These are phyloP conservation scores for Jaminaea rosea DNA, from an alignment of 1,284 basidiomycete genomes.

Conservation along the genomic window DNA sequence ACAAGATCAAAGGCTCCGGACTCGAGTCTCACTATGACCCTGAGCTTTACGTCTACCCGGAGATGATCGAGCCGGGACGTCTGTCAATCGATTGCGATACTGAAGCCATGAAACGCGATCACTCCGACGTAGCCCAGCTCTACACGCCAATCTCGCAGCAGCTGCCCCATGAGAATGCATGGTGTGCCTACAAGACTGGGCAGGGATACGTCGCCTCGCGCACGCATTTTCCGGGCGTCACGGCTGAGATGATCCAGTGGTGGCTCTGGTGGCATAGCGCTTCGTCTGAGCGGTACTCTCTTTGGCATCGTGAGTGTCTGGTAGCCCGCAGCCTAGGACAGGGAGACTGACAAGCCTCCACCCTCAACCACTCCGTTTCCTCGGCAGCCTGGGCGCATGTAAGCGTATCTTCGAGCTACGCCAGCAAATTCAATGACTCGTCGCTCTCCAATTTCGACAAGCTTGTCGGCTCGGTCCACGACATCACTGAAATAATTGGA, in stretches of 20 bases:
- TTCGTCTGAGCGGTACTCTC: slow-evolving; percentile 2
- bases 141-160: not conserved
- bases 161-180: slow-evolving; percentile 5
- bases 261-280: slow-evolving; percentile 11
- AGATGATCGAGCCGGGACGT: slow-evolving; percentile 8
- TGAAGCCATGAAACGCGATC: slow-evolving; percentile 5
- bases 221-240: slow-evolving; percentile 6
- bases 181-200: slow-evolving; percentile 9
- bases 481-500: slow-evolving; percentile 8
- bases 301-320: too few species aligned
- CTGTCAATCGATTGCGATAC: slow-evolving; percentile 7
- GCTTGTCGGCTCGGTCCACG: slow-evolving; percentile 4
- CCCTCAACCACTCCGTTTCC: not conserved
- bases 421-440: slow-evolving; percentile 3
- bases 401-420: slow-evolving; percentile 2
- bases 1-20: not conserved
- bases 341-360: not conserved
- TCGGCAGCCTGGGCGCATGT: slow-evolving; percentile 7
- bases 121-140: slow-evolving; percentile 6
- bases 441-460: slow-evolving; percentile 6
- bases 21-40: slow-evolving; percentile 3
- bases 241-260: slow-evolving; percentile 7
- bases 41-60: slow-evolving; percentile 6
- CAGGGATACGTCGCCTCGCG: slow-evolving; percentile 4
- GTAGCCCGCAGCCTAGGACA: too few species aligned